Evolutionary conservation across 1,284 basidiomycete genomes (phyloP).

Genomic region (Leccinum fallax): DNA sequence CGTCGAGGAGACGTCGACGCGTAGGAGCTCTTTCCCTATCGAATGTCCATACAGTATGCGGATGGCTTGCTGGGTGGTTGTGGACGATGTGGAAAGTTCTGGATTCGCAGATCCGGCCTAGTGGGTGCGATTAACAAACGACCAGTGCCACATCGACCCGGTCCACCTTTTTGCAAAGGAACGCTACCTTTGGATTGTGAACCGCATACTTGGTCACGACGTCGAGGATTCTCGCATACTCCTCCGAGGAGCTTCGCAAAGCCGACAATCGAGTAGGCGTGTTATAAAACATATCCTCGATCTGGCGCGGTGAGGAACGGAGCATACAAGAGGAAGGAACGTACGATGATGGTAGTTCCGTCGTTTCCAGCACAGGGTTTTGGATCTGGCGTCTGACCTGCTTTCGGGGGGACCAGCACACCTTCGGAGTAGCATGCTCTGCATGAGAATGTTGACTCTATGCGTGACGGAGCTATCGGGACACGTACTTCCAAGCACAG

Average conservation of each 20-base stretch:
- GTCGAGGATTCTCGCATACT: constrained; percentile 91
- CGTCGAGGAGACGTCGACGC: constrained; percentile 46
- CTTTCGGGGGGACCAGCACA: constrained; percentile 64
- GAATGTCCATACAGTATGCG: constrained; percentile 81
- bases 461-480: background rate
- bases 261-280: constrained; percentile 88
- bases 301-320: constrained; percentile 47
- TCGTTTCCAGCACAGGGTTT: constrained; percentile 93
- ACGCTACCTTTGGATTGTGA: constrained; percentile 87
- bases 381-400: constrained; percentile 72
- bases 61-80: constrained; percentile 74
- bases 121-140: constrained; percentile 1
- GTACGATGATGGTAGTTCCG: constrained; percentile 86
- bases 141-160: background rate
- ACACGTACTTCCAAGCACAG: constrained; percentile 88
- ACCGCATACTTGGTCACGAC: constrained; percentile 95
- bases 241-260: constrained; percentile 85
- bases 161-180: constrained; percentile 87
- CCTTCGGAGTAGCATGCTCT: constrained; percentile 87
- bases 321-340: constrained; percentile 24
- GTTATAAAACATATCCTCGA: constrained; percentile 96
- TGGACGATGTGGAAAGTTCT: constrained; percentile 83
- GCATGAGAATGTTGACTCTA: constrained; percentile 8
- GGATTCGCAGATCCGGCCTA: constrained; percentile 74
- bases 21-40: constrained; percentile 81